These are phyloP conservation scores for Excoecaria agallocha DNA, from an alignment of 345 rosid species.

Conservation along the genomic window DNA sequence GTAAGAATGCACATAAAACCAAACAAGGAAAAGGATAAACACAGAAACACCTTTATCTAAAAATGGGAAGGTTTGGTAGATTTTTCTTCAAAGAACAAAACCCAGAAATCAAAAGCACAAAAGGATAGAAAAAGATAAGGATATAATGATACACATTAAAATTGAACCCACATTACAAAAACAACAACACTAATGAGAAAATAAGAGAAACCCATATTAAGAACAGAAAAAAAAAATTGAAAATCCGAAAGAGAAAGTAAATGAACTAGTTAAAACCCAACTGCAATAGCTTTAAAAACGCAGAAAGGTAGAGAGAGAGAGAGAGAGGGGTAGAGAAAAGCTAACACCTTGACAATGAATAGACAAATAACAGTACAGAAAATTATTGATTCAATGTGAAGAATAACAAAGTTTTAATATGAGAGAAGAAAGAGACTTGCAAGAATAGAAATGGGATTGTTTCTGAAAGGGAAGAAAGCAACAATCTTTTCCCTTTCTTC, in stretches of 20 bases:
- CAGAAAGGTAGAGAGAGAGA: neutral
- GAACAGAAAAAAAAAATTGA: neutral
- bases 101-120: constrained; percentile 22
- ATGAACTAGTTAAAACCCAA: neutral
- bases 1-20: constrained; percentile 4
- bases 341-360: constrained; percentile 20
- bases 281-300: no score
- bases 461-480: constrained; percentile 39
- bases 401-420: constrained; percentile 8
- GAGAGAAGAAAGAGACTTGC: constrained; percentile 19
- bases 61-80: constrained; percentile 20
- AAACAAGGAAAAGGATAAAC: constrained; percentile 6
- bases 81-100: constrained; percentile 13
- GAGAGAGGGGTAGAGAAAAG: constrained; percentile 7
- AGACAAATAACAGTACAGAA: neutral
- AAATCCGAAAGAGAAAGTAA: constrained; percentile 12
- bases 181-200: neutral
- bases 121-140: neutral
- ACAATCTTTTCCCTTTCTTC: constrained; percentile 12
- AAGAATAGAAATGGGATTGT: constrained; percentile 40
- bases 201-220: neutral
- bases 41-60: constrained; percentile 15
- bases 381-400: constrained; percentile 12
- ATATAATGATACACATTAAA: constrained; percentile 5
- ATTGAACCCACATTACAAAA: neutral